Percentiles rank a stretch among this genome's conserved stretches.
Conservation (phyloP, 2,329 filamentous ascomycete species). For the Fusarium humuli region DNA sequence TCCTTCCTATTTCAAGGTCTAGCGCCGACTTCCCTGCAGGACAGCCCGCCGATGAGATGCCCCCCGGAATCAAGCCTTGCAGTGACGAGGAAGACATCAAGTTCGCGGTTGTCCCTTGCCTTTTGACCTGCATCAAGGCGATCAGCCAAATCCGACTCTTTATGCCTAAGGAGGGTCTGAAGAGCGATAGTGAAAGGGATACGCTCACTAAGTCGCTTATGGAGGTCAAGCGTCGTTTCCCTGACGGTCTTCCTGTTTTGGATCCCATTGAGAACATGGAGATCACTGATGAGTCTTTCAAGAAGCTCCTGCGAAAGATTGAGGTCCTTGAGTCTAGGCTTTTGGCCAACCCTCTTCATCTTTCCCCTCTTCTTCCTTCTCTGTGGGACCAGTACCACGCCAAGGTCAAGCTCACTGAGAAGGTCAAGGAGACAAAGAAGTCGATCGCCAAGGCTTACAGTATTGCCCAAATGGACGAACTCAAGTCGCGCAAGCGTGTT, state of each 20-base stretch:
- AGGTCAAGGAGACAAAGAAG: slow-evolving; percentile 91
- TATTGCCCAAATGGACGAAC: slow-evolving; percentile 92
- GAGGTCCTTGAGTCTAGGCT: slow-evolving; percentile 94
- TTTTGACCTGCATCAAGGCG: slow-evolving; percentile 85
- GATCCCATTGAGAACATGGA: slow-evolving; percentile 98
- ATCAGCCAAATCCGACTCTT: slow-evolving; percentile 88
- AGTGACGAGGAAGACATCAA: slow-evolving; percentile 48
- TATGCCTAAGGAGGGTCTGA: slow-evolving; percentile 78
- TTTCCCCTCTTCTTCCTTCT: slow-evolving; percentile 83
- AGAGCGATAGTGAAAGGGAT: slow-evolving; percentile 71
- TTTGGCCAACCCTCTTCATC: slow-evolving; percentile 89
- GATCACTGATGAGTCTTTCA: slow-evolving; percentile 92
- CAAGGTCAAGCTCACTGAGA: slow-evolving; percentile 79
- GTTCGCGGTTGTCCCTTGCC: slow-evolving; percentile 73
- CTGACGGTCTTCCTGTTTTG: slow-evolving; percentile 87
- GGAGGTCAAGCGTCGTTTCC: slow-evolving; percentile 88
- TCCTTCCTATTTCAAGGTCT: slow-evolving; percentile 70
- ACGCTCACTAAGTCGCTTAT: slow-evolving; percentile 76
- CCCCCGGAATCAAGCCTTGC: slow-evolving; percentile 66
- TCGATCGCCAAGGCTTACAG: slow-evolving; percentile 86
- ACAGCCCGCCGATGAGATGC: slow-evolving; percentile 59
- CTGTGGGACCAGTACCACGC: slow-evolving; percentile 88
- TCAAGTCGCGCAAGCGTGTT: slow-evolving; percentile 95
- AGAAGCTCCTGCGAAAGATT: slow-evolving; percentile 93
- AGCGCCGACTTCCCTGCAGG: slow-evolving; percentile 59